Percentiles rank a stretch among this genome's conserved stretches.
These are phyloP conservation scores for Kwoniella europaea DNA, from an alignment of 768 basidiomycete species.

Conservation along the genomic window DNA sequence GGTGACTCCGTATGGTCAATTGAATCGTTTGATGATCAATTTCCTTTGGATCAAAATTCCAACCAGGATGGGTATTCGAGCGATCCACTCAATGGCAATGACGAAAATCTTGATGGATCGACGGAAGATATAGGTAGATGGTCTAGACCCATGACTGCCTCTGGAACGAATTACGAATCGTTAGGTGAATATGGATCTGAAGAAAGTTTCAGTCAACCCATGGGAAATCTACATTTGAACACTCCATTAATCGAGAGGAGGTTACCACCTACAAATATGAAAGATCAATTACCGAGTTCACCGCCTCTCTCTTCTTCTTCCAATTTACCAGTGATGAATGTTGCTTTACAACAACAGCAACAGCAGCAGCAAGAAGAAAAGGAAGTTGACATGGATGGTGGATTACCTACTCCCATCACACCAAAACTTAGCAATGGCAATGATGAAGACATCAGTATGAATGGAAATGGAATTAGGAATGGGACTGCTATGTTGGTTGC, in stretches of 20 bases:
- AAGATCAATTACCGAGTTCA: neutral
- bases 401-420: constrained; percentile 12
- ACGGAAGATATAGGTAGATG: constrained; percentile 17
- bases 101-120: constrained; percentile 11
- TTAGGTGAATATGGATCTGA: constrained; percentile 29
- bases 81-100: neutral
- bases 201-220: constrained; percentile 53
- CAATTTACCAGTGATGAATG: neutral
- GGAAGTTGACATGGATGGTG: neutral
- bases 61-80: constrained; percentile 1
- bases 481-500: neutral
- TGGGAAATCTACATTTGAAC: constrained; percentile 47
- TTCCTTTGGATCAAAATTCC: constrained; percentile 3
- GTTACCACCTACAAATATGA: neutral
- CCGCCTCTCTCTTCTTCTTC: constrained; percentile 1
- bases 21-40: constrained; percentile 42
- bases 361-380: neutral
- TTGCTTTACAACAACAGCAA: neutral
- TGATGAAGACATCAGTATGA: constrained; percentile 14
- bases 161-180: constrained; percentile 39
- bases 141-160: constrained; percentile 33
- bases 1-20: constrained; percentile 47
- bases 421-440: constrained; percentile 3
- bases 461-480: constrained; percentile 11
- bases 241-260: constrained; percentile 31